Base-by-base conservation (phyloP, 768 basidiomycete genomes). In the Astraeus odoratus region DNA sequence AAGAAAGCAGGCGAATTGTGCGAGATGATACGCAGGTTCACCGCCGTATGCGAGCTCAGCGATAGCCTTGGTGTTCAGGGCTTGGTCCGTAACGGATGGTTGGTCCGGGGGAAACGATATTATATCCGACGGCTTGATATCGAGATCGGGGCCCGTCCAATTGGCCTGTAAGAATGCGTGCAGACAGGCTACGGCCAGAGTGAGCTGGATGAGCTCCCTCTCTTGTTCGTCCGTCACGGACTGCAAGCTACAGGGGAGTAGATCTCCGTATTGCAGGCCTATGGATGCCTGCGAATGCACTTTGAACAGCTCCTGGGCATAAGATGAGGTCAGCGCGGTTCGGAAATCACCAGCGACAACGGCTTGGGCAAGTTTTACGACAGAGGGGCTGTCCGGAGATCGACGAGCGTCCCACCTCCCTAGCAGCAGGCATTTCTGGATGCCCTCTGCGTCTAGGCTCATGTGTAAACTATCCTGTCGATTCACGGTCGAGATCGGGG, bases 21-120 rank as follows among this genome's bases (percentile, higher is more conserved):
- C 75, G 36, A 98, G 86, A 62, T 98, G 96, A 66, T 98, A 99
- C 0, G 89, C 91, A 8, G 96, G 96, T 67, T 98, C 96, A 3
- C 96, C 96, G 4, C 80, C 79, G 49, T 76, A 78, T 0, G 93
- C 83, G 34, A 99, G 76, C 50, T 86, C 80, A 5, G 81, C 69
- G 46, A 91, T 69, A 19, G 93, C 78, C 38, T 77, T 77, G 23
- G 67, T 64, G 55, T 91, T 76, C 31, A 97, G 65, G 3, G 61
- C 44, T 18, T 79, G 72, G 29, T 80, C 73, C 29, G 70, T 67
- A 23, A 67, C 27, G 15, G 44, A n/a, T 3, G 50, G 20, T n/a
- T 55, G 37, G 25, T 60, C 51, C 23, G 54, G 52, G 31, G 68
- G 55, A 20, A 76, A 68, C 46, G 62, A 36, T 54, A 74, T 57